Conservation (phyloP, 345 rosid species). For the Hevea brasiliensis region DNA sequence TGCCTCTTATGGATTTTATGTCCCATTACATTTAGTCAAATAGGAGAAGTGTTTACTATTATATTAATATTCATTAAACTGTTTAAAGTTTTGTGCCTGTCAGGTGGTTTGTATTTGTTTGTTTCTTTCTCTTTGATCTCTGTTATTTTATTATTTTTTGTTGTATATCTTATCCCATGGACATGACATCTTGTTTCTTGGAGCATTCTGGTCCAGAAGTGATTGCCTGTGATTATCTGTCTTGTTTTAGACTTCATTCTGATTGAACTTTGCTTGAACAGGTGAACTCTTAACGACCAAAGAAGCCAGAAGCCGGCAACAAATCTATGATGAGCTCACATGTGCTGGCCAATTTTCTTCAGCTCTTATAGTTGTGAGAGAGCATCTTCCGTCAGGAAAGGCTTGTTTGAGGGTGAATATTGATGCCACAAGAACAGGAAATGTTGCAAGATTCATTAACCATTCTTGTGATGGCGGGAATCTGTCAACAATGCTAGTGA, state of each 20-base stretch:
- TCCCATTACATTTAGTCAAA: too few species aligned
- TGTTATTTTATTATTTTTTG: neutral
- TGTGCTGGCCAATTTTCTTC: constrained; percentile 41
- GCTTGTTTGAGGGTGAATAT: constrained; percentile 85
- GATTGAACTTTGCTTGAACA: constrained; percentile 24
- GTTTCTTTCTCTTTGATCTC: neutral
- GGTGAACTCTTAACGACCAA: constrained; percentile 76
- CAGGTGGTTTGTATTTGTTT: neutral
- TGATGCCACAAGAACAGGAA: constrained; percentile 77
- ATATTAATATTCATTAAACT: neutral
- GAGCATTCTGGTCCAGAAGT: neutral
- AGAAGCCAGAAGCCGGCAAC: constrained; percentile 73
- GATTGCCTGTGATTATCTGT: constrained; percentile 1
- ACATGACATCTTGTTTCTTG: neutral
- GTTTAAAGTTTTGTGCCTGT: neutral
- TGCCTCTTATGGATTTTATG: too few species aligned
- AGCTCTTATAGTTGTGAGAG: constrained; percentile 65
- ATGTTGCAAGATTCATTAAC: constrained; percentile 75
- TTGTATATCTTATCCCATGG: neutral
- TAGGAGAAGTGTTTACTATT: neutral
- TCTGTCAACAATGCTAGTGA: constrained; percentile 54
- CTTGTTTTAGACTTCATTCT: neutral
- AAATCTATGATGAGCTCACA: constrained; percentile 59
- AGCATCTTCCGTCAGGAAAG: constrained; percentile 83
- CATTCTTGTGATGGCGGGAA: constrained; percentile 94